Conservation (phyloP, 2,329 filamentous ascomycete species). For the Trichoderma koningiopsis region DNA sequence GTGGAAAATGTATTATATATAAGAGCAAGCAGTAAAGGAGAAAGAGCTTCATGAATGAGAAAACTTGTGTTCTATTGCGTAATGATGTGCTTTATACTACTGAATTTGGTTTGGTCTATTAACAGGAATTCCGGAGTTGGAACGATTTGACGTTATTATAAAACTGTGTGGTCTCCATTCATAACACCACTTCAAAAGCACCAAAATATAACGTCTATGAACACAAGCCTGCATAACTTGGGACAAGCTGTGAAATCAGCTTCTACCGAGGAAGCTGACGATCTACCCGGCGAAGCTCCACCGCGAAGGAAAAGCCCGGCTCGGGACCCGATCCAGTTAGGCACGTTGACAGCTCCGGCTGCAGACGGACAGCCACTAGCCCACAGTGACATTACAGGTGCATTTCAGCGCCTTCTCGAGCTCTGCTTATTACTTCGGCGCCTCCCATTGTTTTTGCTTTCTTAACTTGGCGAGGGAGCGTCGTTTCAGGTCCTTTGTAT, state of each 20-base stretch:
- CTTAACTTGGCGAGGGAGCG: background rate
- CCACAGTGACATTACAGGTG: background rate
- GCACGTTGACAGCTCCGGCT: background rate
- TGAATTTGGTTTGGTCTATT: background rate
- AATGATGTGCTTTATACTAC: background rate
- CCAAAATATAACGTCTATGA: background rate
- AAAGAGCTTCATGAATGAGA: background rate
- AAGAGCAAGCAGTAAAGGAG: background rate
- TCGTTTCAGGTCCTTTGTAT: background rate
- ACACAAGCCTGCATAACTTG: background rate
- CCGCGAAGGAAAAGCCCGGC: background rate
- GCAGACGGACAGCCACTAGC: background rate
- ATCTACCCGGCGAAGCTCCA: conserved; percentile 2
- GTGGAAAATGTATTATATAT: background rate
- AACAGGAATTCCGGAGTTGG: background rate
- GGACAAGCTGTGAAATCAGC: background rate
- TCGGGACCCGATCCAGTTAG: background rate
- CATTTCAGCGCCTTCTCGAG: background rate
- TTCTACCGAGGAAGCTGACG: conserved; percentile 9
- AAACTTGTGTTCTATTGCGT: background rate
- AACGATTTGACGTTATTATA: background rate
- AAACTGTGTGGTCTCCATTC: background rate
- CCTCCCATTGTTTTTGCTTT: background rate
- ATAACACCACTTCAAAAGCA: background rate
- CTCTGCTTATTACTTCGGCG: background rate